phyloP scores from a whole-genome alignment of 176 grass and related monocot species.

The Coix lacrymajobi region DNA sequence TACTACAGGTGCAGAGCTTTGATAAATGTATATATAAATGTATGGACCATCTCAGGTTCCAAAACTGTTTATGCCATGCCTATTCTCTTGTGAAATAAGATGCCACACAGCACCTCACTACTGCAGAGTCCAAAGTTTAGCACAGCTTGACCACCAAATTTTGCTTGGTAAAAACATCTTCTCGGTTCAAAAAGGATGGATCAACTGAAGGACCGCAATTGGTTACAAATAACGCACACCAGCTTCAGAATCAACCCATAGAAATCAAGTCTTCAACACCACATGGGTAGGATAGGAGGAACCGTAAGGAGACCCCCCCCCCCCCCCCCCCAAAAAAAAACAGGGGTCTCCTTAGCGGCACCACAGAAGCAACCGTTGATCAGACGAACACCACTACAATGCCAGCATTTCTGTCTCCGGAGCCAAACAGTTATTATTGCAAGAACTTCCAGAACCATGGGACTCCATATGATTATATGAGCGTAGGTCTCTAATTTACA shows the following conservation, averaged over 20 bases:
- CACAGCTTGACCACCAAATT: neutral
- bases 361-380: neutral
- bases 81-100: neutral
- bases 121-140: neutral
- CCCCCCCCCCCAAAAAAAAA: no score
- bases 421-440: neutral
- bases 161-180: neutral
- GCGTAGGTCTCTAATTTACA: conserved; percentile 22
- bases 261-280: no score
- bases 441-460: neutral
- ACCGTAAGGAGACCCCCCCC: fast-evolving
- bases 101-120: neutral
- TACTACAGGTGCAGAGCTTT: neutral
- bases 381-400: neutral
- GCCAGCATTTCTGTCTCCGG: neutral
- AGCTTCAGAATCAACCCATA: neutral
- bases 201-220: neutral
- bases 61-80: neutral
- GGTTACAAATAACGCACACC: neutral
- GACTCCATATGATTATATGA: conserved; percentile 33
- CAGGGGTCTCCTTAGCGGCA: neutral
- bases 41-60: no score
- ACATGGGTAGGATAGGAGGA: neutral
- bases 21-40: no score
- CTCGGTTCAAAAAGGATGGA: neutral